A percentile compares a stretch with the other conserved stretches of the same genome.
Evolutionary conservation across 2,329 filamentous ascomycete species (phyloP).

Genomic region (Talaromyces sp.): DNA sequence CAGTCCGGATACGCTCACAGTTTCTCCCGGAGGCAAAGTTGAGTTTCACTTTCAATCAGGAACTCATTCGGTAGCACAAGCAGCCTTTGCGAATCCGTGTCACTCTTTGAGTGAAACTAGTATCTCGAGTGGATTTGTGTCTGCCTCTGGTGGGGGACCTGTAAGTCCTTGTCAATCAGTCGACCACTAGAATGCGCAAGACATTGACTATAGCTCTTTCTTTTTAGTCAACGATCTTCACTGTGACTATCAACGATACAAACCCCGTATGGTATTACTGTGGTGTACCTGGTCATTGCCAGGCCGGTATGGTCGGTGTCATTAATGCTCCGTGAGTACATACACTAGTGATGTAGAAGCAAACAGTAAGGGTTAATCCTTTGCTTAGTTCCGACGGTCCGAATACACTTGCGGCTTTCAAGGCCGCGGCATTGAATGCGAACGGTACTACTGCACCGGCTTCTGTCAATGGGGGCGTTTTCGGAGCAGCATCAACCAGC

Average conservation of each 20-base stretch:
- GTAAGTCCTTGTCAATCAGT: neutral
- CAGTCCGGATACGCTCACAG: neutral
- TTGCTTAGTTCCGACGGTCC: constrained; percentile 2
- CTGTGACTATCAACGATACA: constrained; percentile 64
- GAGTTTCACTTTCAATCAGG: constrained; percentile 52
- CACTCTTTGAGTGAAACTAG: constrained; percentile 38
- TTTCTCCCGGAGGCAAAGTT: constrained; percentile 44
- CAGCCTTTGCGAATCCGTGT: constrained; percentile 51
- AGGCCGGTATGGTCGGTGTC: constrained; percentile 70
- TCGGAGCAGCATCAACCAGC: neutral
- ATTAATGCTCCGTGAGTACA: constrained; percentile 58
- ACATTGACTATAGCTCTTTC: neutral
- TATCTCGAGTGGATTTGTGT: constrained; percentile 3
- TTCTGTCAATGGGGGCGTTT: constrained; percentile 9
- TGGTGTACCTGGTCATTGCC: constrained; percentile 70
- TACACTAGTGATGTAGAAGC: neutral
- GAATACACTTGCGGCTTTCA: constrained; percentile 5
- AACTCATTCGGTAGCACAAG: constrained; percentile 52
- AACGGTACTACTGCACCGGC: neutral
- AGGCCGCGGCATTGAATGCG: neutral
- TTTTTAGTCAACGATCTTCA: constrained; percentile 48
- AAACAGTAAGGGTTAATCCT: neutral
- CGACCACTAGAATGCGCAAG: neutral
- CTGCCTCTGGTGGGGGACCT: constrained; percentile 48
- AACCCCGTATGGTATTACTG: constrained; percentile 79